Percentiles rank a stretch among this genome's conserved stretches.
These are phyloP conservation scores for Termitomyces sp. DNA, from an alignment of 768 basidiomycete genomes.

Conservation along the genomic window DNA sequence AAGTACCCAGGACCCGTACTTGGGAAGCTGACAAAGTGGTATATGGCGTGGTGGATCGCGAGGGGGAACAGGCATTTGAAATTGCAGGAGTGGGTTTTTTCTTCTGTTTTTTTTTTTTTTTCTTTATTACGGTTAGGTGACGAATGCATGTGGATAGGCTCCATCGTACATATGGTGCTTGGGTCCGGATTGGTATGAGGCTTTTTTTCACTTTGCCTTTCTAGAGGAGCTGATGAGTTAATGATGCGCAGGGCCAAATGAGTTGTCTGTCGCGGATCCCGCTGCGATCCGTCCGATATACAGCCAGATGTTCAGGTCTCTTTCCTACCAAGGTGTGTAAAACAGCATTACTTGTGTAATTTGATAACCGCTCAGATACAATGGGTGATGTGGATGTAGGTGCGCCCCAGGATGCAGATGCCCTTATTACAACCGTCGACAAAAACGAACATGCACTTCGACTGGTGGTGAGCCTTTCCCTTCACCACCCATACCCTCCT, in stretches of 20 bases:
- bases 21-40: slow-evolving; percentile 6
- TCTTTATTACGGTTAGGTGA: no score
- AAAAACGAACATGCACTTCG: slow-evolving; percentile 11
- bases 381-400: not conserved
- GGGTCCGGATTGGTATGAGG: slow-evolving; percentile 27
- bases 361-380: not conserved
- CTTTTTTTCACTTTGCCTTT: not conserved
- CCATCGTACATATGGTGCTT: slow-evolving; percentile 26
- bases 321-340: slow-evolving; percentile 16
- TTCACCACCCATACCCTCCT: not conserved
- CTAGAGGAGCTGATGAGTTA: not conserved
- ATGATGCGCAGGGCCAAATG: slow-evolving; percentile 29
- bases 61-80: not conserved
- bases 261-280: slow-evolving; percentile 26
- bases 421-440: slow-evolving; percentile 17
- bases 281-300: slow-evolving; percentile 21
- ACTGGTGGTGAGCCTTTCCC: slow-evolving; percentile 7
- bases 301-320: slow-evolving; percentile 24
- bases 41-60: not conserved
- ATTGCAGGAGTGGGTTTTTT: not conserved
- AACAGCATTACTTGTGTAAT: not conserved
- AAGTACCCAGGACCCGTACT: slow-evolving; percentile 6
- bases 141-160: slow-evolving; percentile 3
- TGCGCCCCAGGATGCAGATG: slow-evolving; percentile 16
- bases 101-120: not conserved